phyloP scores from a whole-genome alignment of 371 early-diverging fungal species.

The Mucor saturninus region DNA sequence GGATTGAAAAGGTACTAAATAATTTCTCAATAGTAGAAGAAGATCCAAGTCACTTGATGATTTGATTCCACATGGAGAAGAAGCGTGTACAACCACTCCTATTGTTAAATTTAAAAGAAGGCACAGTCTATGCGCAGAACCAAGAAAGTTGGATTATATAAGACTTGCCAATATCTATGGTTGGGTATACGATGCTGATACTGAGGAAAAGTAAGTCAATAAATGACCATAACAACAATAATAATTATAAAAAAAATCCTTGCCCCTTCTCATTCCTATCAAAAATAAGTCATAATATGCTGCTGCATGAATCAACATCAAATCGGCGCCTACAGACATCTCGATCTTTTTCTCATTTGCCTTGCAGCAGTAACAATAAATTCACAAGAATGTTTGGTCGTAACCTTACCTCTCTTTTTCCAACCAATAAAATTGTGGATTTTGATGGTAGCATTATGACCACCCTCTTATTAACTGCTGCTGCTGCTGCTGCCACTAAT shows the following conservation, averaged over 20 bases:
- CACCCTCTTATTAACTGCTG: too few relatives aligned
- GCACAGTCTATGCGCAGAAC: conserved; percentile 53
- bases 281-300: neutral
- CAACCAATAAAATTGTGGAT: conserved; percentile 8
- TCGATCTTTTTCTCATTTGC: conserved; percentile 28
- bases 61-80: conserved; percentile 12
- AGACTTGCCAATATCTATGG: conserved; percentile 62
- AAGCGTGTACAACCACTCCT: conserved; percentile 26
- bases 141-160: conserved; percentile 49
- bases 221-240: neutral
- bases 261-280: neutral
- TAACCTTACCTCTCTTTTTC: conserved; percentile 15
- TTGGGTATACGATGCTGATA: conserved; percentile 39
- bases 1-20: too few relatives aligned
- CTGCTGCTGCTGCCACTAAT: neutral
- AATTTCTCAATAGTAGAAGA: conserved; percentile 24
- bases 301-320: conserved; percentile 8
- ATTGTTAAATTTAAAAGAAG: conserved; percentile 40
- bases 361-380: conserved; percentile 22
- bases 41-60: conserved; percentile 50
- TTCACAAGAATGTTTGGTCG: conserved; percentile 37
- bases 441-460: too few relatives aligned
- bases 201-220: neutral
- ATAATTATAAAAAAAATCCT: conserved; percentile 3
- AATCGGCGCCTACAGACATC: conserved; percentile 17